Percentiles rank a stretch among this genome's conserved stretches.
These are phyloP conservation scores for Pterocarpus santalinus DNA, from an alignment of 306 rosid genomes.

Conservation along the genomic window DNA sequence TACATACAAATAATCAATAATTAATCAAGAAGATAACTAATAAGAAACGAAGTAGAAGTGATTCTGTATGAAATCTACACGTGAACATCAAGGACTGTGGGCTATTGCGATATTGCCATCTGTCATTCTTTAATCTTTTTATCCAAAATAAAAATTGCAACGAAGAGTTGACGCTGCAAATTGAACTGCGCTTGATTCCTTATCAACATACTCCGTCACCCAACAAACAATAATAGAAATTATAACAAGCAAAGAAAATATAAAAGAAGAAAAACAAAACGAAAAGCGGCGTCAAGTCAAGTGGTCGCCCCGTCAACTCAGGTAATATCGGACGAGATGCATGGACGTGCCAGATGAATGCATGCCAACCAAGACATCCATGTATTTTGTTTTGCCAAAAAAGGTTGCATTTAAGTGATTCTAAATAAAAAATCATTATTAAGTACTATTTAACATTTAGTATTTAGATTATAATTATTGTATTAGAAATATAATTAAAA, in stretches of 20 bases:
- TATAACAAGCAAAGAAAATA: not conserved
- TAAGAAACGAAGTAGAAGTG: not conserved
- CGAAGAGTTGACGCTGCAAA: slow-evolving; percentile 11
- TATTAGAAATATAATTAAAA: too few species aligned
- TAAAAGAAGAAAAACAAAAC: not conserved
- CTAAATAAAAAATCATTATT: too few species aligned
- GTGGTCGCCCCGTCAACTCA: not conserved
- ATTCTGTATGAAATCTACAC: not conserved
- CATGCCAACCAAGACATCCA: too few species aligned
- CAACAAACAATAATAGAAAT: not conserved
- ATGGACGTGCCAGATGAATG: not conserved
- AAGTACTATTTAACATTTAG: too few species aligned
- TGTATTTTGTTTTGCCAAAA: too few species aligned
- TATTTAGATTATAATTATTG: too few species aligned
- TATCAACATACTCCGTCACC: not conserved
- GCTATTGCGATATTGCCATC: not conserved
- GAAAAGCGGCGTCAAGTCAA: slow-evolving; percentile 16
- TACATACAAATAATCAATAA: too few species aligned
- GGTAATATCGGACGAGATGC: not conserved
- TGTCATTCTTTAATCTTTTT: not conserved
- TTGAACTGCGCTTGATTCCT: not conserved
- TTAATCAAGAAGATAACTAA: not conserved
- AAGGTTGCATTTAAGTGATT: too few species aligned
- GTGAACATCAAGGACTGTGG: not conserved
- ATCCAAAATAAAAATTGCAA: slow-evolving; percentile 14